Percentiles rank a stretch among this genome's conserved stretches.
phyloP scores from a whole-genome alignment of 352 stramenopile species.

The Globisporangium iwayamae region DNA sequence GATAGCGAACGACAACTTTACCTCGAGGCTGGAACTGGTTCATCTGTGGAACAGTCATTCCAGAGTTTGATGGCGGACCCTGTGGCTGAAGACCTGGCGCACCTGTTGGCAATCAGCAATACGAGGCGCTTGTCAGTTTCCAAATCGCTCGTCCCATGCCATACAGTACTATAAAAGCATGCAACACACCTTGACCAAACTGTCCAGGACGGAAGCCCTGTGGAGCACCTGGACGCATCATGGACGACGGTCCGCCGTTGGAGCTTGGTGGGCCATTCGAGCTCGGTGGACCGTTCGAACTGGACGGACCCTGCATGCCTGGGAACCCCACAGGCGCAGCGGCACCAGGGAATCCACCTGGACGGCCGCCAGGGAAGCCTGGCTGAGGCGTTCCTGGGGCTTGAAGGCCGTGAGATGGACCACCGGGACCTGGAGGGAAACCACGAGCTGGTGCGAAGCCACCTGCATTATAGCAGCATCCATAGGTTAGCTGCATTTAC shows the following conservation, averaged over 20 bases:
- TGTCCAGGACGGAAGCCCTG: conserved; percentile 21
- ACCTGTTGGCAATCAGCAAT: background rate
- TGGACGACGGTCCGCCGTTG: background rate
- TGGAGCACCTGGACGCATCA: conserved; percentile 9
- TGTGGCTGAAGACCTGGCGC: conserved; percentile 8
- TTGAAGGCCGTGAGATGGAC: conserved; percentile 13
- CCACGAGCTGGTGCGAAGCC: conserved; percentile 15
- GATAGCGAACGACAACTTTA: background rate
- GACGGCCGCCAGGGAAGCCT: conserved; percentile 13
- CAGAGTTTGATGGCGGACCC: conserved; percentile 33
- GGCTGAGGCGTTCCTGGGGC: conserved; percentile 14
- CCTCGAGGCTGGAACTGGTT: conserved; percentile 40
- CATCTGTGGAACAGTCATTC: conserved; percentile 28
- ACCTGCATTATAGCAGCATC: background rate
- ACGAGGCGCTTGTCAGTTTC: background rate
- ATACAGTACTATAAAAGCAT: background rate
- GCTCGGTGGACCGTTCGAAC: conserved; percentile 16
- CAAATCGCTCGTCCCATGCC: background rate
- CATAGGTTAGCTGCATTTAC: background rate
- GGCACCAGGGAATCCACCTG: conserved; percentile 21
- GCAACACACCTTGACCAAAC: conserved; percentile 17
- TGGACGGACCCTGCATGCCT: conserved; percentile 22
- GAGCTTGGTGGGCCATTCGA: conserved; percentile 9
- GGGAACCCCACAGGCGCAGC: conserved; percentile 14
- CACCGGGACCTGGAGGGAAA: conserved; percentile 12